Base-by-base conservation (phyloP, 2,329 filamentous ascomycete genomes). In the Pestalotiopsis sp. region DNA sequence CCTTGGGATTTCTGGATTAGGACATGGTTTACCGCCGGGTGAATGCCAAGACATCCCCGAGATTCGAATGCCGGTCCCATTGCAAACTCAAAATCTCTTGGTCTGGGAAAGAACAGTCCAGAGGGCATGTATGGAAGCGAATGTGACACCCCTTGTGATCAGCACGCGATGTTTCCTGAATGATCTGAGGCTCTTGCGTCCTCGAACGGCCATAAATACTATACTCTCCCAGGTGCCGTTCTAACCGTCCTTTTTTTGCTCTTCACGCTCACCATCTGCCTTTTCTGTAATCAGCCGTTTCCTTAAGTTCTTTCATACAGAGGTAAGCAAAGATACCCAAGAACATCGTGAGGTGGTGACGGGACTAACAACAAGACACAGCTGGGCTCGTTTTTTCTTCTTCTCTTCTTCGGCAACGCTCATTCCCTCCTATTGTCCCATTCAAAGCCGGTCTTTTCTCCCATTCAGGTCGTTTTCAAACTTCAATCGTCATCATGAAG, bases 401-500 rank as follows among this genome's bases (percentile, higher is more conserved):
- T 59, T n/a, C 45, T 49, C 57, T 58, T 23, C 64, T 25, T 60
- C 38, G 7, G 25, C 56, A 36, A 36, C 36, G 23, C 58, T 20
- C 38, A 60, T 66, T 66, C 64, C 23, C 57, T 60, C 14, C n/a
- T 14, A 27, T 9, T 38, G 31, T 4, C 39, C 52, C 38, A 59
- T 49, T 45, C 56, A 36, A 9, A 45, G 27, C 41, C 64, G 27
- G 23, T 66, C 56, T 36, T 66, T 66, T 36, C 36, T 23, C 17
- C 23, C 14, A 31, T 45, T 60, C 20, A n/a, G n/a, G 25, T 27
- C 6, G 14, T 45, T n/a, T 66, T 49, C 20, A 20, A 39, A 25
- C 25, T 49, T 49, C 56, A 12, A 52, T 39, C 66, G 62, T 31
- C 62, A 68, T 58, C 12, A 70, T 70, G 68, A 70, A 70, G 68